Base-by-base conservation (phyloP, 768 basidiomycete genomes). In the Tulasnella sp. region DNA sequence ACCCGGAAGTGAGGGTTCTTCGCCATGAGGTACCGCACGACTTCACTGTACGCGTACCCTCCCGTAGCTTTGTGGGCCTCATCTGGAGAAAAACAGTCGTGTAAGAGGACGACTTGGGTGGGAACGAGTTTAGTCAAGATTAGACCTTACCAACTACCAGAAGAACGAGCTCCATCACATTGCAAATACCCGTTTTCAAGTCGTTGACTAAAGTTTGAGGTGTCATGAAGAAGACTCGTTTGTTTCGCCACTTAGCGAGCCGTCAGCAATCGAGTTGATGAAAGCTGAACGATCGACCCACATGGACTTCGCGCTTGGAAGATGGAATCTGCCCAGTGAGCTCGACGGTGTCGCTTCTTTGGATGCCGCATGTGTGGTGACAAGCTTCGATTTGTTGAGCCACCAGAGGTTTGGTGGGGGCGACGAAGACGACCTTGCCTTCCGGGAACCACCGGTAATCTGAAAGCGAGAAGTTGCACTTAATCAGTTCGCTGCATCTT, bases 11-110 rank as follows among this genome's bases (percentile, higher is more conserved):
- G 90, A 0, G 96, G 96, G 83, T 99, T 98, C 85, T 94, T 95
- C 1, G 94, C 91, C 92, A 96, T 98, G 82, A 99, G 88, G 82
- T 89, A 95, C 10, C 96, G 92, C 52, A 99, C 88, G 42, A 94
- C 92, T 83, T 92, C 68, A 94, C 93, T 83, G 46, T 99, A 99
- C 5, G 97, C 93, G 82, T 98, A 97, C 80, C 94, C 92, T 2
- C 98, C 97, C 0, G 92, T 95, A 16, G 94, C 97, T 82, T 93
- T 92, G 85, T 99, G 98, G 0, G 98, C 98, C 84, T 98, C 97
- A 82, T 98, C 97, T 96, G 79, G 72, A 39, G 27, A 77, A n/a
- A 27, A 21, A 72, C n/a, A n/a, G 74, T 48, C 76, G 27, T 40
- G 31, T n/a, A 62, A 52, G 58, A n/a, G 46, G 7, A 76, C 39